Conservation (phyloP, 2,329 filamentous ascomycete species). For the Neonectria sp. region DNA sequence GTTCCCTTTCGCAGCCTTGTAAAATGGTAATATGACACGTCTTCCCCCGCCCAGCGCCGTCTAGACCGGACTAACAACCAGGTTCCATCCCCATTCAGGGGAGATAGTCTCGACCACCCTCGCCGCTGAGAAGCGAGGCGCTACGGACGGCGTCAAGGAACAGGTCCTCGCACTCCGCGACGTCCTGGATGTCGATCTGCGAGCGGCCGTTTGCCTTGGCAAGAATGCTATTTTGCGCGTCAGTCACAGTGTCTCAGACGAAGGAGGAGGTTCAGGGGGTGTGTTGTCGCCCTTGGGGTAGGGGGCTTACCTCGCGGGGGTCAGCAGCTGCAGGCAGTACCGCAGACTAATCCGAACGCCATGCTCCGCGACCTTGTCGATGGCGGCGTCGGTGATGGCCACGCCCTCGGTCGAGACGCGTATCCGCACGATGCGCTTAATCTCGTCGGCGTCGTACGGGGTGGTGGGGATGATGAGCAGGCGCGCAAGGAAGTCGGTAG, state of each 20-base stretch:
- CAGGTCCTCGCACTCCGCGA: constrained; percentile 85
- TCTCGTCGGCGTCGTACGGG: constrained; percentile 89
- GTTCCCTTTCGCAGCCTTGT: constrained; percentile 35
- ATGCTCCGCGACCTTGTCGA: constrained; percentile 89
- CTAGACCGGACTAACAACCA: constrained; percentile 28
- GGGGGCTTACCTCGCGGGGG: constrained; percentile 78
- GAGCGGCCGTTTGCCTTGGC: constrained; percentile 85
- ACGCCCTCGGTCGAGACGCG: constrained; percentile 87
- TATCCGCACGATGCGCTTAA: constrained; percentile 91
- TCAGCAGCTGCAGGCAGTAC: constrained; percentile 93
- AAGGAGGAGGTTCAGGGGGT: constrained; percentile 32
- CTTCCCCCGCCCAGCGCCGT: constrained; percentile 42
- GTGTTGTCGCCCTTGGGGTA: constrained; percentile 27
- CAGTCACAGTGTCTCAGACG: constrained; percentile 52
- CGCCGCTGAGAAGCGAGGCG: constrained; percentile 76
- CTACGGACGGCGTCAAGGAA: constrained; percentile 88
- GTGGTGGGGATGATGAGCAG: constrained; percentile 97
- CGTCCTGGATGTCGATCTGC: constrained; percentile 83
- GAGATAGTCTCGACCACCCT: constrained; percentile 76
- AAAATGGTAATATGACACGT: constrained; percentile 50
- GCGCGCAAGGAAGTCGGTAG: constrained; percentile 91
- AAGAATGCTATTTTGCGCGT: constrained; percentile 76
- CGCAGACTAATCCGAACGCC: constrained; percentile 91
- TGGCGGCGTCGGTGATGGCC: constrained; percentile 82
- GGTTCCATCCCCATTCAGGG: constrained; percentile 58